Percentiles rank a stretch among this genome's conserved stretches.
Conservation (phyloP, 768 basidiomycete genomes). For the Boletus huronensis region DNA sequence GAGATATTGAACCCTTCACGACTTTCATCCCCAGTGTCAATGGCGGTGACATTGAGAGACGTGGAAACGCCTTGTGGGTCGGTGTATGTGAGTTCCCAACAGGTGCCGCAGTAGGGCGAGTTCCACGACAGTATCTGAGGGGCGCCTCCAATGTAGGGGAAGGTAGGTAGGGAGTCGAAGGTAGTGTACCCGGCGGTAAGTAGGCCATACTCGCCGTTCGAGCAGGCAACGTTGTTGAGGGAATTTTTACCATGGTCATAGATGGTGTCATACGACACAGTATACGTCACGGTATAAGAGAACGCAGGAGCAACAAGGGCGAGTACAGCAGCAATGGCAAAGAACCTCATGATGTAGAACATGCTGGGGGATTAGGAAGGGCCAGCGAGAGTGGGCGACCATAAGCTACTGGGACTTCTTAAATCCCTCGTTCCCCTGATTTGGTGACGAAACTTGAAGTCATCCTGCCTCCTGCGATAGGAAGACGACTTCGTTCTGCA, state of each 20-base stretch:
- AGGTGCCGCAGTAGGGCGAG: slow-evolving; percentile 53
- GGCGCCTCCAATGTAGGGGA: slow-evolving; percentile 58
- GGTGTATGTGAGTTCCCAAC: slow-evolving; percentile 56
- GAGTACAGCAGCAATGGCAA: not conserved
- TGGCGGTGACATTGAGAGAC: slow-evolving; percentile 47
- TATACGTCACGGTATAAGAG: slow-evolving; percentile 8
- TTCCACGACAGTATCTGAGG: slow-evolving; percentile 49
- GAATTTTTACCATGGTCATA: slow-evolving; percentile 46
- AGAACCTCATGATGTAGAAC: slow-evolving; percentile 9
- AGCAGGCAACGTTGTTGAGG: slow-evolving; percentile 46
- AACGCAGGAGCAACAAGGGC: slow-evolving; percentile 5
- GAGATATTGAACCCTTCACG: slow-evolving; percentile 36
- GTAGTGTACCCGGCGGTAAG: slow-evolving; percentile 42
- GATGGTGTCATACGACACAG: slow-evolving; percentile 41
- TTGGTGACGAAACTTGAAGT: not conserved
- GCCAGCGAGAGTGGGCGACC: not conserved
- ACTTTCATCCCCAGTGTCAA: slow-evolving; percentile 42
- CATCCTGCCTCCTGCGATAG: not conserved
- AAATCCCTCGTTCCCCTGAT: not conserved
- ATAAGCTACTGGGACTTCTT: not conserved
- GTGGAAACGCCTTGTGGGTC: slow-evolving; percentile 23
- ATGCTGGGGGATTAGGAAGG: not conserved
- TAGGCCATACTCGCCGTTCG: slow-evolving; percentile 51
- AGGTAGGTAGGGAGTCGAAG: slow-evolving; percentile 50
- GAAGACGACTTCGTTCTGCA: not conserved